Evolutionary conservation across 2,329 filamentous ascomycete species (phyloP), one percentile per base, ranked within the genome.

Genomic region (Pezicula neosporulosa): DNA sequence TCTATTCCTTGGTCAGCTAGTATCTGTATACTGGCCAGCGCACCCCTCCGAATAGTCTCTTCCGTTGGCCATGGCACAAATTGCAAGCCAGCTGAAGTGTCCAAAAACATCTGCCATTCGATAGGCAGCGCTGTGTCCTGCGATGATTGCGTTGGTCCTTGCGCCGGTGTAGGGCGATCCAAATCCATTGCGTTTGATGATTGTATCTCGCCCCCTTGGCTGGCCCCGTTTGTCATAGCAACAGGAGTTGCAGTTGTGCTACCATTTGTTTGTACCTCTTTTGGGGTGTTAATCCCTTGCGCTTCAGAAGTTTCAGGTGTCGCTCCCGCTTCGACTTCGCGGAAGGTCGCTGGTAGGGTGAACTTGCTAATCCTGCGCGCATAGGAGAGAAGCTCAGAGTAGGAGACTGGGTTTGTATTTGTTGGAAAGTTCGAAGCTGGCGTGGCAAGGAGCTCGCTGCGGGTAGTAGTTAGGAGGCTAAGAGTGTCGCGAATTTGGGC

Each of bases 51-150:
- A 56, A 94, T 89, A 53, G 83, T 79, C 30, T 86, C 81, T 56
- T 89, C 83, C 27, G 74, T 75, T 0, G 89, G 89, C 89, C 89
- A 95, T 1, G 90, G 89, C 44, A 83, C 77, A 71, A 91, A 95
- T n/a, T 74, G 64, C 36, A 78, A 64, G 9, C 78, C 76, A 8
- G 76, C 76, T 16, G 77, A 68, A 0, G 82, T 79, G 61, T 87
- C 83, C 43, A 77, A 60, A 60, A 64, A 70, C 44, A 63, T 61
- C 41, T 66, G 63, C 36, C 72, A 68, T 28, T 66, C 61, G 4
- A 64, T 59, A 4, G 66, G 67, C 24, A 70, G 66, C 24, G 61
- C 60, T 36, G 53, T 60, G 53, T 44, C 50, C 57, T 51, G 58
- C 51, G 57, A 51, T 45, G 51, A 12, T 42, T 54, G 56, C 38